Percentiles rank a stretch among this genome's conserved stretches.
Evolutionary conservation across 257 asterid genomes (phyloP).

Genomic region (Nicotiana paniculata): DNA sequence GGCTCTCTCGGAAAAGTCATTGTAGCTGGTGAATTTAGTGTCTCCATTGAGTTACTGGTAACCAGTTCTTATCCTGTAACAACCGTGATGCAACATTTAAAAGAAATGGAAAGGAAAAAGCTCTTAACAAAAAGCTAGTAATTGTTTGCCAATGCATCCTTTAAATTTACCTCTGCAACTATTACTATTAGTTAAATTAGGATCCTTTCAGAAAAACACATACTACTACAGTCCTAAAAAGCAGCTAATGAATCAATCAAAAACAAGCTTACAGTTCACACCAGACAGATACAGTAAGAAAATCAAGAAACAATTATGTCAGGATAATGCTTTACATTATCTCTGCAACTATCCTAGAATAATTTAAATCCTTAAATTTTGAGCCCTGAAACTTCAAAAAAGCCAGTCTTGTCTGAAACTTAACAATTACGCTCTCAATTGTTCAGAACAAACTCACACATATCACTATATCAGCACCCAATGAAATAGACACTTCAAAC

Average conservation of each 20-base stretch:
- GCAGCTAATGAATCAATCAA: slow-evolving; percentile 30
- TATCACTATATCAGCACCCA: neutral
- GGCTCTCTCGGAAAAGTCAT: slow-evolving; percentile 56
- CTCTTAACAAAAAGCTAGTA: neutral
- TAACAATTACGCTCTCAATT: slow-evolving; percentile 27
- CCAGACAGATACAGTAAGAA: slow-evolving; percentile 21
- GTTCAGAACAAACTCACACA: slow-evolving; percentile 16
- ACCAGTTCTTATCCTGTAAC: slow-evolving; percentile 43
- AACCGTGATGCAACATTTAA: slow-evolving; percentile 8
- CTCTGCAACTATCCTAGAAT: slow-evolving; percentile 14
- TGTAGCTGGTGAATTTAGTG: slow-evolving; percentile 49
- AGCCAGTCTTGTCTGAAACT: slow-evolving; percentile 34
- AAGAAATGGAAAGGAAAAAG: neutral
- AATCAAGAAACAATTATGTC: slow-evolving; percentile 20
- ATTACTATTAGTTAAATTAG: neutral
- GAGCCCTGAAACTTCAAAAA: slow-evolving; percentile 16
- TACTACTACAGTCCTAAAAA: slow-evolving; percentile 27
- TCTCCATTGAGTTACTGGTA: slow-evolving; percentile 46
- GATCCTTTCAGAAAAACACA: neutral
- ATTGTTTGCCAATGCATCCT: neutral
- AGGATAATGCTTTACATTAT: slow-evolving; percentile 23
- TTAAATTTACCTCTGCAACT: neutral
- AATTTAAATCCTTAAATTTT: slow-evolving; percentile 15
- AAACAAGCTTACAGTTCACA: slow-evolving; percentile 33
- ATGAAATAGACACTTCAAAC: slow-evolving; percentile 8